Evolutionary conservation across 345 rosid genomes (phyloP), one percentile per base, ranked within the genome.

Genomic region (Corchorus capsularis): DNA sequence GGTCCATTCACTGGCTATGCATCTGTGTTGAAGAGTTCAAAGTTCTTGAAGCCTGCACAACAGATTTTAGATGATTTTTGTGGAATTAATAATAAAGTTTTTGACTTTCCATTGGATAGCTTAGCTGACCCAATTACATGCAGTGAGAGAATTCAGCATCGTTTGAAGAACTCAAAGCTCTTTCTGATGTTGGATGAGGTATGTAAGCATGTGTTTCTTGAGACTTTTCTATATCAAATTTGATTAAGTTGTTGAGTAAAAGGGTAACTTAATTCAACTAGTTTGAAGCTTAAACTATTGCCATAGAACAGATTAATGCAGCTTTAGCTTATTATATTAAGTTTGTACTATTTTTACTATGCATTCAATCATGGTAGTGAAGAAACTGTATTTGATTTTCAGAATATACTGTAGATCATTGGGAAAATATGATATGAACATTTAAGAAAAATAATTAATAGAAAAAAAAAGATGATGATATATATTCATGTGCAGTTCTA

Each of bases 1-100:
- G 91, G 95, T 39, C 95, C 98, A 0, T 93, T 93, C 75, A 90
- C 95, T 0, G 97, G 98, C 4, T 94, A 94, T 74, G 89, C 97
- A 67, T 90, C 93, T 62, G 86, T 94, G 67, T 77, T 93, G 72
- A 90, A 87, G 75, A 94, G 89, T 19, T 94, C 98, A 5, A 90
- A 88, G 76, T 94, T 94, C 79, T 81, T 93, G 89, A 93, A 81
- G 77, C 98, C 98, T 3, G 94, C 98, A 0, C 97, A 93, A 71
- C 89, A 85, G 77, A 81, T 93, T 77, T 88, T 93, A 53, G 98
- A 91, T 71, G 95, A 90, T 80, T 86, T 91, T 57, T 87, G 72
- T 66, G 84, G 84, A 1, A 62, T 82, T 2, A 67, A 56, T 56
- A 56, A 68, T 65, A 74, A 46, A 13, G 54, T 49, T 61, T 61